A percentile compares a stretch with the other conserved stretches of the same genome.
Conservation (phyloP, 306 rosid genomes). For the Prinsepia uniflora region DNA sequence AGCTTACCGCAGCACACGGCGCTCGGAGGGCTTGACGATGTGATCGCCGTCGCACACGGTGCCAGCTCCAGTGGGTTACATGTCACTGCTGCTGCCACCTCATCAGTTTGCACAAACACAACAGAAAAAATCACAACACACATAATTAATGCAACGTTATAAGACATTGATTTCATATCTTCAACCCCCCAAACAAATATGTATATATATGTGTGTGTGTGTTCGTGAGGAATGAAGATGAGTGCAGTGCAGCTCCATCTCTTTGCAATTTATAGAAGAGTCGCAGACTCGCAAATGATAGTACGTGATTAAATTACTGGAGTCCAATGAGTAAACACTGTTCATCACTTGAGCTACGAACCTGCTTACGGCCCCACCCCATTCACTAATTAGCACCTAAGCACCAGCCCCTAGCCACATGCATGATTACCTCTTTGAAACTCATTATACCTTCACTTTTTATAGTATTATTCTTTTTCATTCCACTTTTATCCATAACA, state of each 20-base stretch:
- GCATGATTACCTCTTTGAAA: neutral
- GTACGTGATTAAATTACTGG: neutral
- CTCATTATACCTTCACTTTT: neutral
- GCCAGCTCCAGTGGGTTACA: constrained; percentile 45
- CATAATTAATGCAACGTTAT: neutral
- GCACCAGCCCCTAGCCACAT: neutral
- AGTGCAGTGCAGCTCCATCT: constrained; percentile 5
- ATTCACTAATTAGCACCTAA: too few species aligned
- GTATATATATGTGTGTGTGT: neutral
- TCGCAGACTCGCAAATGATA: neutral
- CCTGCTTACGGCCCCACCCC: neutral
- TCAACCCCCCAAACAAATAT: constrained; percentile 23
- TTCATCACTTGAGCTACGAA: too few species aligned
- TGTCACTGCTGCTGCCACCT: constrained; percentile 32
- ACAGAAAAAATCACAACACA: constrained; percentile 20
- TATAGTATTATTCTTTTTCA: neutral
- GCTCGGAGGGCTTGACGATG: constrained; percentile 32
- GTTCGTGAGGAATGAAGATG: neutral
- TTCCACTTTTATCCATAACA: neutral
- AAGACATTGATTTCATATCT: constrained; percentile 12
- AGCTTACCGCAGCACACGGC: constrained; percentile 41
- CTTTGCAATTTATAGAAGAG: constrained; percentile 35
- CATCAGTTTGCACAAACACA: constrained; percentile 14
- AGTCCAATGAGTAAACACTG: too few species aligned
- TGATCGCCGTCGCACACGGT: constrained; percentile 43